A percentile compares a stretch with the other conserved stretches of the same genome.
phyloP scores from a whole-genome alignment of 148 eudicot genomes.

The Silene conica region DNA sequence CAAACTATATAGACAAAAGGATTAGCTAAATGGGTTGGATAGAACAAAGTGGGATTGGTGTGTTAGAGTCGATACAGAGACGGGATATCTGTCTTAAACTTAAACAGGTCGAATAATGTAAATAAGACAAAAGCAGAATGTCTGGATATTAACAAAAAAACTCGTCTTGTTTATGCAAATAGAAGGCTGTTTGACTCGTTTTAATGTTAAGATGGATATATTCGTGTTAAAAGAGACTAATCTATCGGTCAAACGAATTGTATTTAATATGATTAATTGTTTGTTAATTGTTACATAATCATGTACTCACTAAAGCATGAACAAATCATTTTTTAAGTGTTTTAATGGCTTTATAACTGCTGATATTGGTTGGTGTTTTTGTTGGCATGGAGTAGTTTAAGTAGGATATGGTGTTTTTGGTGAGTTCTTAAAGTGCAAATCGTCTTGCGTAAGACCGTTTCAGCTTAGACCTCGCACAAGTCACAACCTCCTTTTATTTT shows the following conservation, averaged over 20 bases:
- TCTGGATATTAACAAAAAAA: too few relatives aligned
- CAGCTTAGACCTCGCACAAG: too few relatives aligned
- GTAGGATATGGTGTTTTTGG: constrained; percentile 17
- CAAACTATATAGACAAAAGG: constrained; percentile 13
- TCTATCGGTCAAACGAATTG: background rate
- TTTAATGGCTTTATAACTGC: constrained; percentile 22
- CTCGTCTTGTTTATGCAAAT: too few relatives aligned
- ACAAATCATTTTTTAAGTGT: background rate
- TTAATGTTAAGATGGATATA: too few relatives aligned
- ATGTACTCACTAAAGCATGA: constrained; percentile 16
- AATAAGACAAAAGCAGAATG: too few relatives aligned
- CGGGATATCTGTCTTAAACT: too few relatives aligned
- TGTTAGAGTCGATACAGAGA: background rate
- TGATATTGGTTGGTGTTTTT: constrained; percentile 2
- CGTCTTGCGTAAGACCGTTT: too few relatives aligned
- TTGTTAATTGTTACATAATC: background rate
- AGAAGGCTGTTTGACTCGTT: too few relatives aligned
- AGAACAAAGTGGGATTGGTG: constrained; percentile 29
- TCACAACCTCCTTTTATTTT: too few relatives aligned
- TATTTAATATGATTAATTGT: background rate
- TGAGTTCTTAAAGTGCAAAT: background rate
- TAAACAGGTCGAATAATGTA: too few relatives aligned
- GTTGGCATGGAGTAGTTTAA: constrained; percentile 1
- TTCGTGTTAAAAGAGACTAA: too few relatives aligned
- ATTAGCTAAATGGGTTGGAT: constrained; percentile 30